Base-by-base conservation (phyloP, 2,329 filamentous ascomycete species). In the Lachnellula subtilissima region DNA sequence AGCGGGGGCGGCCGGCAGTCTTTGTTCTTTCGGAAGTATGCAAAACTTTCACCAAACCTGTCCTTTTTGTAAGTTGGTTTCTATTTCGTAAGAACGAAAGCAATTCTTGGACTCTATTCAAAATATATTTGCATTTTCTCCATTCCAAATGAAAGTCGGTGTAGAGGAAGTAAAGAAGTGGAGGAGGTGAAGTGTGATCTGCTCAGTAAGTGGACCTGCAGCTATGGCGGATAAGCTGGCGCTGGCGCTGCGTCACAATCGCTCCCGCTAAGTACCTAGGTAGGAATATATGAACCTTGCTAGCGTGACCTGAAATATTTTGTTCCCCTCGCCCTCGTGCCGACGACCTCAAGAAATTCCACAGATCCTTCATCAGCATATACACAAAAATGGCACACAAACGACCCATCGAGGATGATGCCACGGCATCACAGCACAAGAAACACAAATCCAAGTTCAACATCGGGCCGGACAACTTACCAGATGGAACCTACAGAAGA, bases 381-480 rank as follows among this genome's bases (percentile, higher is more conserved):
- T n/a, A 51, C 52, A 50, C 23, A 49, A 69, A 53, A 23, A 88
- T 88, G 85, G 75, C 77, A n/a, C 68, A 77, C 19, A 88, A 86
- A 70, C 74, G 83, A 59, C 68, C 78, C n/a, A 75, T 72, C 32
- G 80, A 84, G 52, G 73, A 75, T 57, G 68, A 72, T 48, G 67
- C 69, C 19, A 61, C 69, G 15, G 69, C 67, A 47, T 63, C 72
- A 42, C 74, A 71, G 7, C 69, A 72, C 15, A 83, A 83, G 68
- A 83, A 81, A 69, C 73, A 74, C 55, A 76, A 76, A 62, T 87
- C 88, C 64, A 91, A 89, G 50, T 97, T 97, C 75, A 82, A 82
- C 42, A 88, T 97, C 55, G 93, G 92, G 0, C 92, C 93, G 32
- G 88, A 88, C 39, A 96, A 97, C 71, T 78, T 97, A 25, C 93